A percentile compares a stretch with the other conserved stretches of the same genome.
Evolutionary conservation across 164 flowering plant species (phyloP).

Genomic region (Cinnamomum micranthum): DNA sequence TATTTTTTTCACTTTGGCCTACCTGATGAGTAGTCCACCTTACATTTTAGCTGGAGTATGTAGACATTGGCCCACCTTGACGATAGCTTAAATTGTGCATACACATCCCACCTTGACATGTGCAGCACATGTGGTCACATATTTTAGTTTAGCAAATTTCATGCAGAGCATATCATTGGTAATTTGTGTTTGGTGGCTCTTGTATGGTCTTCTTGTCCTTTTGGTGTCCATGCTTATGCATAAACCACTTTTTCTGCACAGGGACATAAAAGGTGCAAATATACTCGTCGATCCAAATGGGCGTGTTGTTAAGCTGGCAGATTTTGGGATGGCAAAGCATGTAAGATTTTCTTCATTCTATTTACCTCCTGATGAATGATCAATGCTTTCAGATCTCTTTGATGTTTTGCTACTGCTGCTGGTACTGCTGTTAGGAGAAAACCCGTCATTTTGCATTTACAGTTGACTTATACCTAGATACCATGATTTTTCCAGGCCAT

Average conservation of each 20-base stretch:
- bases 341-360: slow-evolving; percentile 34
- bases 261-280: slow-evolving; percentile 98
- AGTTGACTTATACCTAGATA: no score
- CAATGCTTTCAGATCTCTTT: background rate
- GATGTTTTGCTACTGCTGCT: background rate
- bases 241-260: slow-evolving; percentile 20
- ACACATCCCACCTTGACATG: background rate
- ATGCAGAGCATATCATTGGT: background rate
- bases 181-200: background rate
- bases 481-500: no score
- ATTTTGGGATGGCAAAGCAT: slow-evolving; percentile 94
- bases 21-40: background rate
- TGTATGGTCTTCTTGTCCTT: background rate
- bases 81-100: no score
- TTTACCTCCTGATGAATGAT: background rate
- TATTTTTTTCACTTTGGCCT: background rate
- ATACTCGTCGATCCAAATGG: slow-evolving; percentile 93
- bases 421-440: background rate
- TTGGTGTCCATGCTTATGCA: background rate
- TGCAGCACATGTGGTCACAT: background rate
- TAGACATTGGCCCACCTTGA: background rate
- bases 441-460: no score
- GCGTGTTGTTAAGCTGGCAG: slow-evolving; percentile 66
- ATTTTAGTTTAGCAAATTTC: background rate
- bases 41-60: background rate